A percentile compares a stretch with the other conserved stretches of the same genome.
Evolutionary conservation across 2,329 filamentous ascomycete species (phyloP).

Genomic region (Trichoderma sp.): DNA sequence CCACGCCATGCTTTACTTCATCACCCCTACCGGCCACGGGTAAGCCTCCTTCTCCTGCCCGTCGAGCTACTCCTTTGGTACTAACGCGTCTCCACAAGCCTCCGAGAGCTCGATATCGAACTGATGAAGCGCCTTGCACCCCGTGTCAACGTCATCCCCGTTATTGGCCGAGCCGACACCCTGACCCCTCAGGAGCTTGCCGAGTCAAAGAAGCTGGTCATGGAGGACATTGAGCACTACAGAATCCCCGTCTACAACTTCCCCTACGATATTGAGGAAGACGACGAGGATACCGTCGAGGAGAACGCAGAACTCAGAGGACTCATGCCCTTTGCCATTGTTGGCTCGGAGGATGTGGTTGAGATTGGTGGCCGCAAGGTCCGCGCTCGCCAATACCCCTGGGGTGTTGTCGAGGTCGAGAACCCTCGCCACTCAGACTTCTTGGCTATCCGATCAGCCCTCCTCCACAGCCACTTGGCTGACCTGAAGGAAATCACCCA

Average conservation of each 20-base stretch:
- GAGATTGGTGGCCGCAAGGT: constrained; percentile 92
- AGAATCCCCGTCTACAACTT: constrained; percentile 99
- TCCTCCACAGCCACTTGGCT: constrained; percentile 95
- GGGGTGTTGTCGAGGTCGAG: constrained; percentile 98
- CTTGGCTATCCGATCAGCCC: constrained; percentile 90
- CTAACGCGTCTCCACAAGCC: constrained; percentile 49
- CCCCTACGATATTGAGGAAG: constrained; percentile 98
- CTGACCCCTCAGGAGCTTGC: constrained; percentile 94
- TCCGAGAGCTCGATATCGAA: constrained; percentile 98
- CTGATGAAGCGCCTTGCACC: constrained; percentile 99
- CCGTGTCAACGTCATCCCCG: constrained; percentile 97
- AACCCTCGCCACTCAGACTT: constrained; percentile 99
- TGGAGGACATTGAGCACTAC: constrained; percentile 99
- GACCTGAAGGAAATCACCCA: constrained; percentile 99
- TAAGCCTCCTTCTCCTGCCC: constrained; percentile 43
- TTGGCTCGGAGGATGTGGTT: constrained; percentile 91
- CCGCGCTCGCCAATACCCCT: constrained; percentile 94
- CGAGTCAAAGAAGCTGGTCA: constrained; percentile 99
- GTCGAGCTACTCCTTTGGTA: background rate
- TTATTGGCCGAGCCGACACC: constrained; percentile 97
- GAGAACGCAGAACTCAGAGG: constrained; percentile 97
- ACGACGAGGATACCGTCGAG: constrained; percentile 98
- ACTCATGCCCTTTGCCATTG: constrained; percentile 98
- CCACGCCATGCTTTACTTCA: constrained; percentile 97
- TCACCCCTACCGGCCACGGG: constrained; percentile 96